Evolutionary conservation across 371 early-diverging fungal species (phyloP), one percentile per base, ranked within the genome.

Genomic region (Mortierella sp.): DNA sequence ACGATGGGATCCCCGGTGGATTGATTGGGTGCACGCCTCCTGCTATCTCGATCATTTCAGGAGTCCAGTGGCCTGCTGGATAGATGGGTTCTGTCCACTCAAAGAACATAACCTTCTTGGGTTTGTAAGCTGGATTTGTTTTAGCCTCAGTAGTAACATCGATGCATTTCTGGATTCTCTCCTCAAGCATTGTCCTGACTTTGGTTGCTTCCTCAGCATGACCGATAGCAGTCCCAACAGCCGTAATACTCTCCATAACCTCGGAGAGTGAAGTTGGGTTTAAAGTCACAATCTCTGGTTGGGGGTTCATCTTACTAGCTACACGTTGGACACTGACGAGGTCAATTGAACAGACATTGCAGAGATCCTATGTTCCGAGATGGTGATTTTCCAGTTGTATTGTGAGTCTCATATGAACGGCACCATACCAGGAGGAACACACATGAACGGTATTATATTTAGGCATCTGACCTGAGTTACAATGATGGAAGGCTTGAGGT

Each of bases 311-410:
- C 42, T 61, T 80, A 43, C 71, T 63, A 22, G 86, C 89, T 8
- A 83, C 57, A 13, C 86, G 83, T 58, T 88, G 76, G 8, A 90
- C 90, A 19, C 85, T 85, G 61, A 75, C 83, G 28, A 90, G 64
- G 68, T 91, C 91, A 59, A 91, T 89, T 5, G 91, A 89, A 61
- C 91, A 91, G 19, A 90, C 91, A 19, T 85, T 81, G 71, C 89
- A 90, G 0, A 90, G 83, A 64, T 88, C 89, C 82, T 74, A 54
- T 51, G 1, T 32, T 28, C 22, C 40, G 6, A 23, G 15, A 17
- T 26, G 26, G 7, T 9, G 54, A 17, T 13, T 28, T 9, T 12
- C 23, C 10, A 13, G 26, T 31, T 57, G 19, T 28, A 57, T 15
- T 7, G 32, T 17, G 57, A 17, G 34, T 12, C 17, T 7, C 54